Conservation (phyloP, 495 filamentous ascomycete species). For the Clohesyomyces aquaticus region DNA sequence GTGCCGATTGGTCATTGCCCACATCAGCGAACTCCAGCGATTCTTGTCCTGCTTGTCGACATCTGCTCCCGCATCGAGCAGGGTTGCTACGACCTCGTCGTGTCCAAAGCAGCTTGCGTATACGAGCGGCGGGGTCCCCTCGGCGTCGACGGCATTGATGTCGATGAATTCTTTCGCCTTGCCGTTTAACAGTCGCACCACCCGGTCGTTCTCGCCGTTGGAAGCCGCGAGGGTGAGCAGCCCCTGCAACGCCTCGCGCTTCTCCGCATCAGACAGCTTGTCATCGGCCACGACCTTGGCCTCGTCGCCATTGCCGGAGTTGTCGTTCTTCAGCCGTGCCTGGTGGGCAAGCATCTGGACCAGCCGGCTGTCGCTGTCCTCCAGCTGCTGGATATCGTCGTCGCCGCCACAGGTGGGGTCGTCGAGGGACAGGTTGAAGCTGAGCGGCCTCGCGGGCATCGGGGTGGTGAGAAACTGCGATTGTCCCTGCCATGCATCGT, state of each 20-base stretch:
- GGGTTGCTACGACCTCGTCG: constrained; percentile 80
- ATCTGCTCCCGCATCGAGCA: constrained; percentile 85
- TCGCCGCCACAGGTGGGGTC: constrained; percentile 71
- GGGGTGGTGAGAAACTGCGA: constrained; percentile 91
- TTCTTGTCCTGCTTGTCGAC: constrained; percentile 94
- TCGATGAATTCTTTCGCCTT: constrained; percentile 78
- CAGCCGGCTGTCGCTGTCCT: constrained; percentile 82
- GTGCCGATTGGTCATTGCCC: constrained; percentile 98
- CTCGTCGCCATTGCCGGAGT: constrained; percentile 79
- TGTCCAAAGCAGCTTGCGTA: constrained; percentile 99
- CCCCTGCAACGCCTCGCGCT: constrained; percentile 79
- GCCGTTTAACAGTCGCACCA: constrained; percentile 75
- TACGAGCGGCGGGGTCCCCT: constrained; percentile 91
- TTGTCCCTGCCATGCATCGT: constrained; percentile 99
- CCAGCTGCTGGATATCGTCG: constrained; percentile 63
- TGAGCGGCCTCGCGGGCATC: constrained; percentile 76
- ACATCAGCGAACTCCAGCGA: constrained; percentile 98
- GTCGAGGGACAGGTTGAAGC: constrained; percentile 82
- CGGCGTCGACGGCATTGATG: constrained; percentile 88
- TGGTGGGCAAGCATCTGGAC: constrained; percentile 97
- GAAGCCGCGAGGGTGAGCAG: constrained; percentile 94
- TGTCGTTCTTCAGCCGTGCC: constrained; percentile 76
- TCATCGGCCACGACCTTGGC: constrained; percentile 75
- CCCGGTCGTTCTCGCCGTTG: constrained; percentile 87
- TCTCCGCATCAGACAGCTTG: constrained; percentile 74